Conservation (phyloP, 495 filamentous ascomycete species). For the Lophiotrema nucula region DNA sequence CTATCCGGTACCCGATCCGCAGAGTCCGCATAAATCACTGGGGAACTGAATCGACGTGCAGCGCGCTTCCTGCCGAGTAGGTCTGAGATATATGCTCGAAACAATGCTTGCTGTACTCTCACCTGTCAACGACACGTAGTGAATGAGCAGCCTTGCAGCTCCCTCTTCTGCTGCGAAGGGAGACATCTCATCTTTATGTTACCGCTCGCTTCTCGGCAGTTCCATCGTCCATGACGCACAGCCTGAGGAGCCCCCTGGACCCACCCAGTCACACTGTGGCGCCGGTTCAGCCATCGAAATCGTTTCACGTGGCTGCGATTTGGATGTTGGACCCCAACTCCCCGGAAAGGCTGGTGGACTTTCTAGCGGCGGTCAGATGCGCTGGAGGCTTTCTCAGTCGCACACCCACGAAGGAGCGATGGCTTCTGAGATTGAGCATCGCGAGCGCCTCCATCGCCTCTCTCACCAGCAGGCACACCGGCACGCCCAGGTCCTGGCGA, state of each 20-base stretch:
- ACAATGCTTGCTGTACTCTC: too few species aligned
- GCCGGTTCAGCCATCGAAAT: slow-evolving; percentile 27
- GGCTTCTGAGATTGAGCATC: background rate
- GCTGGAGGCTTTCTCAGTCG: background rate
- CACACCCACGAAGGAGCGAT: background rate
- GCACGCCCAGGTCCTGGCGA: slow-evolving; percentile 1
- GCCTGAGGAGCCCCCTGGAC: slow-evolving; percentile 13
- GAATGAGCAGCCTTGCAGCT: too few species aligned
- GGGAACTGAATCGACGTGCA: background rate
- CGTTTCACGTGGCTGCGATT: slow-evolving; percentile 33
- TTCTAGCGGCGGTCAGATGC: slow-evolving; percentile 20
- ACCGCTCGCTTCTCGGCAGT: slow-evolving; percentile 24
- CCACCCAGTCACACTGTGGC: slow-evolving; percentile 17
- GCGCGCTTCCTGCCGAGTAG: background rate
- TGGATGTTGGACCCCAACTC: slow-evolving; percentile 3
- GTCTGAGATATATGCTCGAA: too few species aligned
- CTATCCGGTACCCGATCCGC: too few species aligned
- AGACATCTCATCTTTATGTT: background rate
- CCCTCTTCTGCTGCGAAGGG: too few species aligned
- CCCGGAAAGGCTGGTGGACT: slow-evolving; percentile 19
- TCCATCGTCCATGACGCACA: slow-evolving; percentile 29
- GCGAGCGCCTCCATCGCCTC: too few species aligned
- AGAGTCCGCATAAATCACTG: too few species aligned
- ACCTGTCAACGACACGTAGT: too few species aligned
- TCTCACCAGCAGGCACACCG: background rate